phyloP scores from a whole-genome alignment of 2,329 filamentous ascomycete genomes.

The Paraconiothyrium brasiliense region DNA sequence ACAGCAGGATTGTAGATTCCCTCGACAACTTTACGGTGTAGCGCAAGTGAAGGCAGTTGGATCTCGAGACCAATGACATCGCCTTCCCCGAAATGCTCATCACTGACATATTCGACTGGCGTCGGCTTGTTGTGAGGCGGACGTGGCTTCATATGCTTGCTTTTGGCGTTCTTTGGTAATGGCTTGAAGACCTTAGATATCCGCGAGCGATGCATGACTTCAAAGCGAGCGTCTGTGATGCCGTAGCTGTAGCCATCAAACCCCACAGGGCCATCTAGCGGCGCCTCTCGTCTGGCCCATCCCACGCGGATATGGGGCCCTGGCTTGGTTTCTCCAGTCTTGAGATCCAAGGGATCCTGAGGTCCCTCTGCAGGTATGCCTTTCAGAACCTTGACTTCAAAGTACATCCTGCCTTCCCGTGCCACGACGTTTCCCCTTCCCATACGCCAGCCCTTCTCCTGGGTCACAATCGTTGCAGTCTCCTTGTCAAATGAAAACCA shows the following conservation, averaged over 20 bases:
- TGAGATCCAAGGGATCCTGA: conserved; percentile 46
- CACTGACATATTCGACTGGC: conserved; percentile 61
- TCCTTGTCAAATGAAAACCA: conserved; percentile 81
- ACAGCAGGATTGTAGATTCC: conserved; percentile 88
- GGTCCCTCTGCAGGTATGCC: conserved; percentile 68
- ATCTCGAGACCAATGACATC: conserved; percentile 96
- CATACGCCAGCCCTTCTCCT: conserved; percentile 92
- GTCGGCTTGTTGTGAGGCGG: conserved; percentile 46
- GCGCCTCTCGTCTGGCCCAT: conserved; percentile 83
- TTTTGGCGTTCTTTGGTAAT: conserved; percentile 49
- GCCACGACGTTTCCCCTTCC: conserved; percentile 89
- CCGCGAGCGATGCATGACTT: conserved; percentile 92
- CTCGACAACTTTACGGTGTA: conserved; percentile 88
- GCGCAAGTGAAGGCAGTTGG: conserved; percentile 81
- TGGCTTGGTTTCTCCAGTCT: conserved; percentile 57
- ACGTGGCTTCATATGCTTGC: conserved; percentile 52
- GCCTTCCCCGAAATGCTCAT: conserved; percentile 83
- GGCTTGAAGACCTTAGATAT: conserved; percentile 80
- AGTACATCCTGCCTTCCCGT: conserved; percentile 90
- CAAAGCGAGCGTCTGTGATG: conserved; percentile 86
- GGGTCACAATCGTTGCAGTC: conserved; percentile 80
- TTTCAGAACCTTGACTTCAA: conserved; percentile 88
- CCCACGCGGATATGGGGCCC: conserved; percentile 78
- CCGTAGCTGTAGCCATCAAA: conserved; percentile 95
- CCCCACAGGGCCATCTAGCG: conserved; percentile 82